phyloP scores from a whole-genome alignment of 2,329 filamentous ascomycete species.

The Talaromyces albobiverticillius region DNA sequence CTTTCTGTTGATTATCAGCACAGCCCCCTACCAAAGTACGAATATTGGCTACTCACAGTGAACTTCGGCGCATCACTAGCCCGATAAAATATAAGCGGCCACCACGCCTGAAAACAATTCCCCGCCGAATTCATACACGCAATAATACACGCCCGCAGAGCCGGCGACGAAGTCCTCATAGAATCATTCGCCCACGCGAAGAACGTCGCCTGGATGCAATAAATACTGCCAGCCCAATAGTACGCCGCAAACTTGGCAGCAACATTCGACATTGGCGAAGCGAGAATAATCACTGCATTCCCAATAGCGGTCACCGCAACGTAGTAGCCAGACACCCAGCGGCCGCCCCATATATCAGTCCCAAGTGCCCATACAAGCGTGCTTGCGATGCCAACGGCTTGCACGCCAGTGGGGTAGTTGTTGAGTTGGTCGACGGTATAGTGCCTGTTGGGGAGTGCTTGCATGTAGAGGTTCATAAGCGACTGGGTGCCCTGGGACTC shows the following conservation, averaged over 20 bases:
- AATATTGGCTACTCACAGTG: constrained; percentile 23
- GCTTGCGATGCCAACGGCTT: constrained; percentile 47
- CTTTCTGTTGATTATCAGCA: not conserved
- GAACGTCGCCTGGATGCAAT: constrained; percentile 68
- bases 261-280: not conserved
- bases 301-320: constrained; percentile 61
- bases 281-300: constrained; percentile 51
- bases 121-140: constrained; percentile 67
- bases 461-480: constrained; percentile 51
- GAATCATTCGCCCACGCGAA: constrained; percentile 73
- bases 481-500: constrained; percentile 66
- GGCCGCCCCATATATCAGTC: constrained; percentile 55
- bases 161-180: constrained; percentile 59
- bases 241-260: constrained; percentile 56
- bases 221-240: constrained; percentile 66
- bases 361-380: constrained; percentile 67
- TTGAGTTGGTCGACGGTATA: constrained; percentile 49
- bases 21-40: not conserved
- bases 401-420: constrained; percentile 51
- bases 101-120: constrained; percentile 68
- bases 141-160: constrained; percentile 62
- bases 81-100: constrained; percentile 67
- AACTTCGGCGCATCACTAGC: constrained; percentile 65
- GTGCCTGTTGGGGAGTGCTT: constrained; percentile 38
- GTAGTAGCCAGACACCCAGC: constrained; percentile 64